Percentiles rank a stretch among this genome's conserved stretches.
Evolutionary conservation across 2,329 filamentous ascomycete species (phyloP).

Genomic region (Aureobasidium lini): DNA sequence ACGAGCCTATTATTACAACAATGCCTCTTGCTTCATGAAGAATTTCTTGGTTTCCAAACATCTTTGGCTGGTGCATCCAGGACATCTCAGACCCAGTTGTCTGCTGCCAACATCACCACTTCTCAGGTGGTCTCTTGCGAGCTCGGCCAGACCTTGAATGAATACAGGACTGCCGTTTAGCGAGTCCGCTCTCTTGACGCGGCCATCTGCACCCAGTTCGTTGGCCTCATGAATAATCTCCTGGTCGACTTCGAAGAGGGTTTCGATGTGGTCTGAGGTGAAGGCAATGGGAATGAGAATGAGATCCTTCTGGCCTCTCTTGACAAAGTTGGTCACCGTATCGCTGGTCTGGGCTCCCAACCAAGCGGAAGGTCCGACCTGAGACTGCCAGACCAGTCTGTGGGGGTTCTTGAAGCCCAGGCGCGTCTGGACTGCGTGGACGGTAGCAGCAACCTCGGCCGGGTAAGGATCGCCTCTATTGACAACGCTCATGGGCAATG

Average conservation of each 20-base stretch:
- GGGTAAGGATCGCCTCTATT: conserved; percentile 95
- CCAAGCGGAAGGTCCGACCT: conserved; percentile 94
- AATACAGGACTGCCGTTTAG: conserved; percentile 87
- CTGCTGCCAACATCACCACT: conserved; percentile 63
- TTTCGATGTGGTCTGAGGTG: conserved; percentile 98
- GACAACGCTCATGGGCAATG: conserved; percentile 92
- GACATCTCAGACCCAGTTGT: conserved; percentile 88
- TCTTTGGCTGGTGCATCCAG: conserved; percentile 82
- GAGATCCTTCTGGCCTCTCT: conserved; percentile 85
- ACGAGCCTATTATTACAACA: conserved; percentile 8
- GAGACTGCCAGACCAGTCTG: conserved; percentile 93
- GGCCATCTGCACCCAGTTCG: conserved; percentile 56
- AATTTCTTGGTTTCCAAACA: conserved; percentile 72
- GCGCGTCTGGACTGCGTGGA: conserved; percentile 91
- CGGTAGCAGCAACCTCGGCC: conserved; percentile 89
- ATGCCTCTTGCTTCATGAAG: conserved; percentile 37
- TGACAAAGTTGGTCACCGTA: conserved; percentile 81
- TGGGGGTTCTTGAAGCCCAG: conserved; percentile 85
- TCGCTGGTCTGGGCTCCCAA: conserved; percentile 86
- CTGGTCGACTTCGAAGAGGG: conserved; percentile 84
- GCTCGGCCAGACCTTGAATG: conserved; percentile 79
- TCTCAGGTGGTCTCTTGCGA: conserved; percentile 72
- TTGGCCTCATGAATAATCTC: conserved; percentile 89
- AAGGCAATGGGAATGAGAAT: conserved; percentile 93
- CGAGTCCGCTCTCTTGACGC: conserved; percentile 80